Conservation (phyloP, 1,139 yeast genomes). For the Sugiyamaella pinicola region DNA sequence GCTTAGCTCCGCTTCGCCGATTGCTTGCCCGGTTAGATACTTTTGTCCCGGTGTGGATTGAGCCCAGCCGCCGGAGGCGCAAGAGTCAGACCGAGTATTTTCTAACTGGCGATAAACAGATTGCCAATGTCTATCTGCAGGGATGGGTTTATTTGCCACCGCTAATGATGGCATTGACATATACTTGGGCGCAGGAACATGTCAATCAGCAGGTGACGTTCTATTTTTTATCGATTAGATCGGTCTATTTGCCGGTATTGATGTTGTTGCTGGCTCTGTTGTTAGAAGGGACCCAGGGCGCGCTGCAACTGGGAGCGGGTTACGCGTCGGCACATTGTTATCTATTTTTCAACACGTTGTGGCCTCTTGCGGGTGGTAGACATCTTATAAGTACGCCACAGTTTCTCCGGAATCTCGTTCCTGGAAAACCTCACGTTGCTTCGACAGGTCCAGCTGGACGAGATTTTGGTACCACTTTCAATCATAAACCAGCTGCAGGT, state of each 20-base stretch:
- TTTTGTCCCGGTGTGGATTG: too few relatives aligned
- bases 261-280: slow-evolving; percentile 37
- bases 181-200: slow-evolving; percentile 45
- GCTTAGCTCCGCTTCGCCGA: too few relatives aligned
- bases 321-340: slow-evolving; percentile 42
- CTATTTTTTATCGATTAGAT: slow-evolving; percentile 39
- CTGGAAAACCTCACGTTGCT: slow-evolving; percentile 23
- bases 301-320: slow-evolving; percentile 39
- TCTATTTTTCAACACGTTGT: slow-evolving; percentile 36
- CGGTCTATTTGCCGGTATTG: slow-evolving; percentile 42
- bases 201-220: slow-evolving; percentile 37
- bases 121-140: slow-evolving; percentile 29
- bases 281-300: slow-evolving; percentile 36
- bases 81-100: too few relatives aligned
- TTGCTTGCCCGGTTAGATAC: too few relatives aligned
- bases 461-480: slow-evolving; percentile 13
- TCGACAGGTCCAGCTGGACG: neutral
- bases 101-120: slow-evolving; percentile 21
- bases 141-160: slow-evolving; percentile 35
- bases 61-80: too few relatives aligned
- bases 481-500: slow-evolving; percentile 5
- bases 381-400: slow-evolving; percentile 34
- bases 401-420: slow-evolving; percentile 28
- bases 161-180: slow-evolving; percentile 39
- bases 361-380: slow-evolving; percentile 34